Base-by-base conservation (phyloP, 2,329 filamentous ascomycete genomes). In the Tolypocladium ophioglossoides region DNA sequence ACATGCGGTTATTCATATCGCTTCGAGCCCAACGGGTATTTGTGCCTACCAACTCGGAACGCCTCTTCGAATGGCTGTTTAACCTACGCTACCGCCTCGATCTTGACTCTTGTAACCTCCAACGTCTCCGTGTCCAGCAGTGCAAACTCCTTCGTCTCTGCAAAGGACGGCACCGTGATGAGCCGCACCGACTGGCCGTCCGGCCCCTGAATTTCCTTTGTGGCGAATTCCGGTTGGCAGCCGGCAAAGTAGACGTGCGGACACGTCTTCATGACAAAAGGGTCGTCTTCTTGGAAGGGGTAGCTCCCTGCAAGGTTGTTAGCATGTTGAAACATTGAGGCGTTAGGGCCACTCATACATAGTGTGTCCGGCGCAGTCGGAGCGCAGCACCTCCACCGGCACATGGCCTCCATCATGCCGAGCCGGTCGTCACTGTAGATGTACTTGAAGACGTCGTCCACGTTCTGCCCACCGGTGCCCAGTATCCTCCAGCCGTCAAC, bases 341-440 rank as follows among this genome's bases (percentile, higher is more conserved):
- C 2, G 6, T n/a, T n/a, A 14, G 27, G 44, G 27, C 6, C 18
- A 9, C 6, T 7, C 87, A 77, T 77, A 92, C 91, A 96, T 46
- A 99, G 68, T 0, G 95, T 99, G 70, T 99, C 95, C 0, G 95
- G 94, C 1, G 94, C 94, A 0, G 94, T 99, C 1, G 94, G 94
- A 6, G 94, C 94, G 60, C 84, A 84, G 66, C 90, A 89, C 57
- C 94, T 81, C 94, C 94, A 99, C 56, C 91, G 80, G 60, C 95
- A 84, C 83, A 95, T 94, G 55, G 86, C 85, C 70, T 97, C 94
- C 87, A 97, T 94, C 80, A 96, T 89, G 49, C 86, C 85, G 30
- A 97, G 66, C 22, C 91, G 75, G 61, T 91, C 84, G 44, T 90
- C 83, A 38, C 82, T 85, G 55, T 86, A 83, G 30, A 97, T 80